phyloP scores from a whole-genome alignment of 2,329 filamentous ascomycete species.

The Aspergillus sp. region DNA sequence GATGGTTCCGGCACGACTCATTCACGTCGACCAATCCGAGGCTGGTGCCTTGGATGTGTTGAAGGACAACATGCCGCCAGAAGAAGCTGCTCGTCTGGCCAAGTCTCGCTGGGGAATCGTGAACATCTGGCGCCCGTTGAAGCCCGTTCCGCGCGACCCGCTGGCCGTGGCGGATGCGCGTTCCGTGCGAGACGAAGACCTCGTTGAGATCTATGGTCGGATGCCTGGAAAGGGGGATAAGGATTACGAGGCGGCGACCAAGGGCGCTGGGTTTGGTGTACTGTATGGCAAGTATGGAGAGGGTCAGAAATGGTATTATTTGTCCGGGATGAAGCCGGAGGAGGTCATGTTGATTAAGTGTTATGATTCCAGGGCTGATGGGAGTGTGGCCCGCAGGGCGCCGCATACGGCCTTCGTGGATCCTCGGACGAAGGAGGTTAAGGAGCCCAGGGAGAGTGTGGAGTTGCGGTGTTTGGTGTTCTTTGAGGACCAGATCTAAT shows the following conservation, averaged over 20 bases:
- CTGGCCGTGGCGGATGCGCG: conserved; percentile 5
- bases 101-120: conserved; percentile 3
- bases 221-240: not conserved
- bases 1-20: not conserved
- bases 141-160: conserved; percentile 3
- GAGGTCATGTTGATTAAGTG: conserved; percentile 4
- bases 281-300: not conserved
- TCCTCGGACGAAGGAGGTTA: not conserved
- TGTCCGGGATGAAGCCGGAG: conserved; percentile 3
- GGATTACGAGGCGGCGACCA: not conserved
- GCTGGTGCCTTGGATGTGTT: not conserved
- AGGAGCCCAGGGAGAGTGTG: conserved; percentile 2
- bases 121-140: conserved; percentile 7
- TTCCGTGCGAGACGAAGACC: conserved; percentile 2
- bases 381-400: not conserved
- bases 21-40: conserved; percentile 9
- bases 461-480: conserved; percentile 7
- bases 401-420: conserved; percentile 7
- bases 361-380: conserved; percentile 4
- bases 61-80: not conserved
- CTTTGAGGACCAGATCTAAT: not conserved
- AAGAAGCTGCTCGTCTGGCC: not conserved
- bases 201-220: not conserved
- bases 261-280: not conserved
- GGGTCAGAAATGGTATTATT: conserved; percentile 7